Evolutionary conservation across 2,329 filamentous ascomycete genomes (phyloP).

Genomic region (Calonectria leucothoes): DNA sequence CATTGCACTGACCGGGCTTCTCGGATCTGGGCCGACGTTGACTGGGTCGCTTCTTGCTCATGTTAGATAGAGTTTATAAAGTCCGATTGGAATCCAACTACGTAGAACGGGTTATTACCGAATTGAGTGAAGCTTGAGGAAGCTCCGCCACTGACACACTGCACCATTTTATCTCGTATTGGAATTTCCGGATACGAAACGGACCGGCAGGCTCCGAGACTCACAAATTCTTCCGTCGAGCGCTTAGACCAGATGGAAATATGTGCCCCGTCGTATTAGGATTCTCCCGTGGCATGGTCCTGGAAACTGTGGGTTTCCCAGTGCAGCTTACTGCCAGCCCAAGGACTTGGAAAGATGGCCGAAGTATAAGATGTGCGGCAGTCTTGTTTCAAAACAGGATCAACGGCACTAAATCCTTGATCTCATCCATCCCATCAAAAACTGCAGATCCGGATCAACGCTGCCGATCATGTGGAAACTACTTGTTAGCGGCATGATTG

Average conservation of each 20-base stretch:
- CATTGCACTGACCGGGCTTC: neutral
- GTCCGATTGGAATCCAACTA: neutral
- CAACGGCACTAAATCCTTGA: neutral
- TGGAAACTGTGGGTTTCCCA: neutral
- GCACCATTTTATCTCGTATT: neutral
- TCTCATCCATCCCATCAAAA: neutral
- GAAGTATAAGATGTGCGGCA: neutral
- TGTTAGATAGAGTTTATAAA: neutral
- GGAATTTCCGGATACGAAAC: neutral
- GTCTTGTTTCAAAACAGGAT: neutral
- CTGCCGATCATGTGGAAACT: constrained; percentile 7
- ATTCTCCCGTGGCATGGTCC: neutral
- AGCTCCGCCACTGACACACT: neutral
- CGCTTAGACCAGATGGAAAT: neutral
- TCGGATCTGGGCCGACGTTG: neutral
- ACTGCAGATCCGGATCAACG: neutral
- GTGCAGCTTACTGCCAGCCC: neutral
- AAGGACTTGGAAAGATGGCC: neutral
- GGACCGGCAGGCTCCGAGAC: neutral
- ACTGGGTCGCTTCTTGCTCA: neutral
- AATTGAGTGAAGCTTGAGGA: neutral
- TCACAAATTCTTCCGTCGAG: neutral
- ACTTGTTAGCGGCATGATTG: constrained; percentile 13
- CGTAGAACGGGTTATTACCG: neutral
- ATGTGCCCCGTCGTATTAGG: neutral